Conservation (phyloP, 768 basidiomycete genomes). For the Boletales sp. region DNA sequence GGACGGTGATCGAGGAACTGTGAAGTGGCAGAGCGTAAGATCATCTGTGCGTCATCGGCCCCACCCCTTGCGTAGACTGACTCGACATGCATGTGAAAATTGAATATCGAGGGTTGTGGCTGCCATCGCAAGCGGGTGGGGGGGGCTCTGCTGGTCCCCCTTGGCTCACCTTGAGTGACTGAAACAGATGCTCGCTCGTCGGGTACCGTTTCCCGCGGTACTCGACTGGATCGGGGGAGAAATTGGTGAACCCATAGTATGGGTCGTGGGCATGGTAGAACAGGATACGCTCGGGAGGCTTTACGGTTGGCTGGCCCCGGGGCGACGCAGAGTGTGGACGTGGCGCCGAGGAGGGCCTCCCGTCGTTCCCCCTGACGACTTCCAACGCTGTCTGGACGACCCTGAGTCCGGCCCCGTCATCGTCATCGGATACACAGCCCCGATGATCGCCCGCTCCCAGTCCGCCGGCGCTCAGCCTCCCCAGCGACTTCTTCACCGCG, state of each 20-base stretch:
- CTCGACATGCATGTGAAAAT: not conserved
- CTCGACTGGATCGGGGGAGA: conserved; percentile 39
- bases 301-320: conserved; percentile 5
- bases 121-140: not conserved
- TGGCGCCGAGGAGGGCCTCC: conserved; percentile 7
- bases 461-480: conserved; percentile 9
- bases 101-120: not conserved
- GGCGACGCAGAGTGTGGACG: conserved; percentile 23
- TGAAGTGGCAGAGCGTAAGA: conserved; percentile 11
- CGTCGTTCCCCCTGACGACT: conserved; percentile 14
- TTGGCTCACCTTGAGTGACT: conserved; percentile 39
- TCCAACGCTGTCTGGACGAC: conserved; percentile 25
- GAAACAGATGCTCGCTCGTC: conserved; percentile 47
- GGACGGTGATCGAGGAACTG: conserved; percentile 34
- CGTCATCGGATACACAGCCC: conserved; percentile 29
- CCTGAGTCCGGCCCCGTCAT: conserved; percentile 20
- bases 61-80: conserved; percentile 6
- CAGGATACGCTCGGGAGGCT: conserved; percentile 25
- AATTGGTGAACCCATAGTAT: conserved; percentile 42
- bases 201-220: conserved; percentile 39
- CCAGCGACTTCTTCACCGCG: conserved; percentile 28
- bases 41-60: conserved; percentile 12
- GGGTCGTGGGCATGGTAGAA: conserved; percentile 32
- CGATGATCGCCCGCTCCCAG: conserved; percentile 26
- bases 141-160: not conserved